Evolutionary conservation across 2,329 filamentous ascomycete species (phyloP), one percentile per base, ranked within the genome.

Genomic region (Colletotrichum siamense): DNA sequence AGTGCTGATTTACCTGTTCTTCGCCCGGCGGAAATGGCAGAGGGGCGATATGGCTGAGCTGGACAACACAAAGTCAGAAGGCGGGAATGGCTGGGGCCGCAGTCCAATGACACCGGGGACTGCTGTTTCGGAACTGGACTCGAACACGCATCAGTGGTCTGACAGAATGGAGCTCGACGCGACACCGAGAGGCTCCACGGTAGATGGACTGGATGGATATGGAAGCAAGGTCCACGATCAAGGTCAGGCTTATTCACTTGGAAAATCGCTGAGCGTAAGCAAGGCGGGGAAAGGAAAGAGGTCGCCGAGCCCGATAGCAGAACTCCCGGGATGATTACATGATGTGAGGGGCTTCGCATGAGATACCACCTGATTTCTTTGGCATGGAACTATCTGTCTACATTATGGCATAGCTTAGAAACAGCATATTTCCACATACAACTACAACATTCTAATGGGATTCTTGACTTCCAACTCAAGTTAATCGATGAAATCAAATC

Each of bases 131-230:
- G 80, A 80, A 70, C 69, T 81, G n/a, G 78, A 78, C 4, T 69
- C 74, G 4, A 72, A 67, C 18, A 78, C 78, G n/a, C 61, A 77
- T 10, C 80, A 79, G 13, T 80, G 79, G 79, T 80, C 79, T 9
- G n/a, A 75, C 62, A 75, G 78, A 8, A 77, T 73, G 32, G 80
- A 80, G 64, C 69, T 81, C 3, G 74, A 77, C 8, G 69, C 34
- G 9, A 68, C 67, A 0, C 73, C 73, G 15, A 62, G 62, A 59
- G 52, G 34, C 18, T 63, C 69, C 4, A 63, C 69, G 6, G 39
- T 24, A 16, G 59, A 61, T 3, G 8, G 32, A 3, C 6, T 57
- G 22, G 69, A 65, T 26, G 69, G 39, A 8, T 52, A 24, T 12
- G 59, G 57, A 4, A 26, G 5, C 24, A 71, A 71, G 57, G 15